Evolutionary conservation across 306 rosid species (phyloP), one percentile per base, ranked within the genome.

Genomic region (Pachyrhizus erosus): DNA sequence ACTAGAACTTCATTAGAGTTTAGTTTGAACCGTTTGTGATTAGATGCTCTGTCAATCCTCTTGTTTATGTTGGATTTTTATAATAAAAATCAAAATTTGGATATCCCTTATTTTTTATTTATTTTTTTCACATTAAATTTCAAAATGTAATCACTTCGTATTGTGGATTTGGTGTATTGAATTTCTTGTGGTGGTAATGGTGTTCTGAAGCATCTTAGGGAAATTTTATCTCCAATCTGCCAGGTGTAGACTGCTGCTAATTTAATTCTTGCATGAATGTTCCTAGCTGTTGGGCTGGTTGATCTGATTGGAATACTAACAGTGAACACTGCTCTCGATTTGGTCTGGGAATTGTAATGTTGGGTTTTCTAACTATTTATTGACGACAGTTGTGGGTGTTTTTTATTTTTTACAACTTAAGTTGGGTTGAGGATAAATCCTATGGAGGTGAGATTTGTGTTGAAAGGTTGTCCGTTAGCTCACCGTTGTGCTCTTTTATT

Each of bases 41-140:
- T 54, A 34, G 4, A 54, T 61, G 39, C 4, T 46, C 5, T 24
- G 39, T 71, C 33, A 76, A 55, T 42, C 26, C 21, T 40, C 40
- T 37, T 45, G 31, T 54, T 31, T 77, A 45, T 15, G 46, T 37
- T 58, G 45, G 80, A 39, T n/a, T 67, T 81, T 65, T 48, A 40
- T 39, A 74, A 43, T 62, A 76, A 43, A 49, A 11, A 3, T 7
- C 7, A 0, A 13, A 66, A 33, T 31, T 65, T 26, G 52, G 68
- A 55, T 58, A 80, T 57, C 27, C 42, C 15, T 4, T n/a, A n/a
- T n/a, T n/a, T n/a, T n/a, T n/a, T n/a, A n/a, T 48, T 3, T 2
- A 1, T 24, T n/a, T 20, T 21, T 14, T 7, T 31, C 14, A 13
- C 14, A 3, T 27, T 5, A 23, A 12, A 40, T 57, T 43, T 54